Conservation (phyloP, 2,329 filamentous ascomycete species). For the Calonectria ilicicola region DNA sequence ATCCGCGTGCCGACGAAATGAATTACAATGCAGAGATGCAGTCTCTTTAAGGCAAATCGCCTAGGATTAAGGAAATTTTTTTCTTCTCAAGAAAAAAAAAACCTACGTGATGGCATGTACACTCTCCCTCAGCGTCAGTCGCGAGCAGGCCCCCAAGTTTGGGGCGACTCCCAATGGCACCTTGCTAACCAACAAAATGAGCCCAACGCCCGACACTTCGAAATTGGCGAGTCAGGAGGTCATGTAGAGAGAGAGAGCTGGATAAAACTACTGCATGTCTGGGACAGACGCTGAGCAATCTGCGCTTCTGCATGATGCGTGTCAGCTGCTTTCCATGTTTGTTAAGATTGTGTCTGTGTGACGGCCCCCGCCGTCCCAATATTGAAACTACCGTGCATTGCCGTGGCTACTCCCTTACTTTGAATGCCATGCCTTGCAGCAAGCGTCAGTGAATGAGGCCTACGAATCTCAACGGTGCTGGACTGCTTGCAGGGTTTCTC, state of each 20-base stretch:
- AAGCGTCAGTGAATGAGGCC: neutral
- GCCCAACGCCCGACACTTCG: neutral
- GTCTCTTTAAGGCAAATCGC: slow-evolving; percentile 12
- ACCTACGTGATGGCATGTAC: neutral
- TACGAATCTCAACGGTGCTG: neutral
- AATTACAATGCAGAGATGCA: slow-evolving; percentile 15
- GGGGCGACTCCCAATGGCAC: slow-evolving; percentile 1
- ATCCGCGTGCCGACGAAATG: slow-evolving; percentile 2
- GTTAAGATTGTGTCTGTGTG: slow-evolving; percentile 16
- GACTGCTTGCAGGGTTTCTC: neutral
- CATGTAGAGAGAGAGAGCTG: slow-evolving; percentile 6
- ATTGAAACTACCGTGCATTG: slow-evolving; percentile 14
- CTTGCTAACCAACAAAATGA: slow-evolving; percentile 5
- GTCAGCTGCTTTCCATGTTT: slow-evolving; percentile 17
- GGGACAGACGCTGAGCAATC: slow-evolving; percentile 6
- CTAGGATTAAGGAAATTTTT: neutral
- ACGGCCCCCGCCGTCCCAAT: neutral
- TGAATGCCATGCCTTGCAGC: slow-evolving; percentile 6
- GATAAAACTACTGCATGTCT: slow-evolving; percentile 26
- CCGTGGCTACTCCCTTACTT: slow-evolving; percentile 5
- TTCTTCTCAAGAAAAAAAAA: neutral
- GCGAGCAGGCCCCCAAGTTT: slow-evolving; percentile 1
- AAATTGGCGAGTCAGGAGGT: slow-evolving; percentile 19
- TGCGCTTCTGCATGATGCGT: slow-evolving; percentile 6
- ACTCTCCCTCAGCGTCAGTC: slow-evolving; percentile 10